Conservation (phyloP, 495 filamentous ascomycete species). For the Neurospora sp. region DNA sequence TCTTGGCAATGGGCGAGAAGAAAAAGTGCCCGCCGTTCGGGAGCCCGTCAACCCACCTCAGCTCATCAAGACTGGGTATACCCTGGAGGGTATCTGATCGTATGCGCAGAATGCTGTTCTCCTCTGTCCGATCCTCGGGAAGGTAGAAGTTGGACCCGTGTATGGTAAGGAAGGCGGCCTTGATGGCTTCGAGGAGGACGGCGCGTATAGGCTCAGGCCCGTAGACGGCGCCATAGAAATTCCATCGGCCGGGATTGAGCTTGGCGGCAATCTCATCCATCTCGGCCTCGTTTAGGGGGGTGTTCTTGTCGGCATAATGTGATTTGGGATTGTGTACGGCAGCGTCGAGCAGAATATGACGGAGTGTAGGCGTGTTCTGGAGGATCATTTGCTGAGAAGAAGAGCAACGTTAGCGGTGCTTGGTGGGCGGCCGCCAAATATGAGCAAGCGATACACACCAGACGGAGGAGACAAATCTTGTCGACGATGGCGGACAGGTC, state of each 20-base stretch:
- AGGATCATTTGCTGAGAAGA: slow-evolving; percentile 33
- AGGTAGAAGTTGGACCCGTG: slow-evolving; percentile 35
- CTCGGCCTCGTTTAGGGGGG: not conserved
- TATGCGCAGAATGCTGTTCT: slow-evolving; percentile 23
- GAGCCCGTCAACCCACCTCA: slow-evolving; percentile 46
- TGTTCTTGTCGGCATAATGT: not conserved
- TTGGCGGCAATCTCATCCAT: slow-evolving; percentile 14
- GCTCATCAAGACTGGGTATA: slow-evolving; percentile 38
- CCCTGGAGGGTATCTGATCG: slow-evolving; percentile 22
- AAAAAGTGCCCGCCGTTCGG: slow-evolving; percentile 47
- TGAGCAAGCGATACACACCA: not conserved
- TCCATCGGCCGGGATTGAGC: slow-evolving; percentile 25
- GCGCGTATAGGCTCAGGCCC: slow-evolving; percentile 34
- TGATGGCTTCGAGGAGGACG: slow-evolving; percentile 34
- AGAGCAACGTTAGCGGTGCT: slow-evolving; percentile 40
- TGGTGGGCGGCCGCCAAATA: slow-evolving; percentile 33
- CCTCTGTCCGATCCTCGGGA: slow-evolving; percentile 21
- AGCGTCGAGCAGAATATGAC: slow-evolving; percentile 27
- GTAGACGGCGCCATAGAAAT: slow-evolving; percentile 47
- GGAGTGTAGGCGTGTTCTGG: slow-evolving; percentile 42
- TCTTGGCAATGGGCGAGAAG: slow-evolving; percentile 47
- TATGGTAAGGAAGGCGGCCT: slow-evolving; percentile 34
- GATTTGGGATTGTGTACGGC: not conserved
- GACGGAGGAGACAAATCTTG: slow-evolving; percentile 37
- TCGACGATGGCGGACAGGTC: slow-evolving; percentile 42